phyloP scores from a whole-genome alignment of 2,329 filamentous ascomycete species.

The Colletotrichum orchidophilum region DNA sequence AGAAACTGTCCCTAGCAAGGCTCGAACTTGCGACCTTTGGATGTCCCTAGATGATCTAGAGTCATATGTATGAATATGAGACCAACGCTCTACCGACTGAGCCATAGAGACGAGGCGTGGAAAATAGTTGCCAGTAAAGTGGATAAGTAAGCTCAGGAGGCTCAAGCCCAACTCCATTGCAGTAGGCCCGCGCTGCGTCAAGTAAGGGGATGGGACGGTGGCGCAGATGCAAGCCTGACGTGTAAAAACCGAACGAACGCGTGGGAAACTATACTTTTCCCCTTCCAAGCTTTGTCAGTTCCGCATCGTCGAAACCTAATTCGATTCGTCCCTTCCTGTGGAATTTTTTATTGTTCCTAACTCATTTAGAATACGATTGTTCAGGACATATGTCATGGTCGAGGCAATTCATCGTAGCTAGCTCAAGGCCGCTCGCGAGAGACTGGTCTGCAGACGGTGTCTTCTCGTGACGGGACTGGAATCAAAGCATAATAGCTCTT shows the following conservation, averaged over 20 bases:
- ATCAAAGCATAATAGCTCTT: neutral
- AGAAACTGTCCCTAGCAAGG: slow-evolving; percentile 25
- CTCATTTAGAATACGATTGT: neutral
- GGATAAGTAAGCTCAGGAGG: too few relatives aligned
- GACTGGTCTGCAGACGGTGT: neutral
- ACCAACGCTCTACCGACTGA: slow-evolving; percentile 31
- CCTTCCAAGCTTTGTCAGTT: neutral
- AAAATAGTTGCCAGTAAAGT: too few relatives aligned
- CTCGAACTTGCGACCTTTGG: slow-evolving; percentile 33
- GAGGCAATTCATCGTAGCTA: too few relatives aligned
- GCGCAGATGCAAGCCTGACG: neutral
- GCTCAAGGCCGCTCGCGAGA: neutral
- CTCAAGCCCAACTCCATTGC: too few relatives aligned
- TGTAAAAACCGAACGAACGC: neutral
- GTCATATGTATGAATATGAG: slow-evolving; percentile 24
- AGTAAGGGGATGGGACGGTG: neutral
- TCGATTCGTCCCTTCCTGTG: neutral
- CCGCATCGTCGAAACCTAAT: neutral
- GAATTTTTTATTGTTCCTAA: neutral
- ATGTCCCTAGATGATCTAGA: slow-evolving; percentile 1
- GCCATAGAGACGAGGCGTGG: slow-evolving; percentile 13
- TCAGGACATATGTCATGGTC: too few relatives aligned
- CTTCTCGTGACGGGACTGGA: neutral
- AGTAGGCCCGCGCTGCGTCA: too few relatives aligned
- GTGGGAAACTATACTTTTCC: neutral